phyloP scores from a whole-genome alignment of 192 early-diverging fungal genomes.

The Cetraspora pellucida region DNA sequence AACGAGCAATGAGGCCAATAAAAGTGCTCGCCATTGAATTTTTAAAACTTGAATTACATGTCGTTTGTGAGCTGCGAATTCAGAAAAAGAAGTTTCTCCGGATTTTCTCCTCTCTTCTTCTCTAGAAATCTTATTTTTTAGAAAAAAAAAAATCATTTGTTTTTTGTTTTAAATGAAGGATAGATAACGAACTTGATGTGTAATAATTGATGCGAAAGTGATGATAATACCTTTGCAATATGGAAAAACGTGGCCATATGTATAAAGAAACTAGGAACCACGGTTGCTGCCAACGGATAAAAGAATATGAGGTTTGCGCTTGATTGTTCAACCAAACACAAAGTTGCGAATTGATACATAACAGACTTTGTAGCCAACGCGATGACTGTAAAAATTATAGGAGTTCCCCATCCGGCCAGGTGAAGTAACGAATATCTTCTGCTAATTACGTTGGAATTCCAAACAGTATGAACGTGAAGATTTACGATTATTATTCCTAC shows the following conservation, averaged over 20 bases:
- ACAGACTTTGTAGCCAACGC: constrained; percentile 45
- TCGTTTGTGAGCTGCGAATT: constrained; percentile 42
- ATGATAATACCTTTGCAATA: constrained; percentile 44
- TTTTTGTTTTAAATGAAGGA: neutral
- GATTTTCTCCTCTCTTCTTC: neutral
- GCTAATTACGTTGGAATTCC: constrained; percentile 53
- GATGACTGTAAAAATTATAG: constrained; percentile 40
- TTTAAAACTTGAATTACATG: constrained; percentile 53
- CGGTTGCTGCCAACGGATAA: constrained; percentile 54
- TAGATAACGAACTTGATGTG: neutral
- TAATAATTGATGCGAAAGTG: neutral
- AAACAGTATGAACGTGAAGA: constrained; percentile 59
- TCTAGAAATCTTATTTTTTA: neutral
- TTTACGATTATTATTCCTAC: constrained; percentile 51
- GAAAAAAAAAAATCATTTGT: neutral
- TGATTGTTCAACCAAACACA: constrained; percentile 51
- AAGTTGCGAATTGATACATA: constrained; percentile 53
- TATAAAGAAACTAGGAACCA: constrained; percentile 52
- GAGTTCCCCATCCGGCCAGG: constrained; percentile 53
- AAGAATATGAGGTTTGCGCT: constrained; percentile 50
- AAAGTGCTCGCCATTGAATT: constrained; percentile 59
- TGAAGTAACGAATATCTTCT: constrained; percentile 48
- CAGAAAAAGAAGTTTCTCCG: constrained; percentile 25
- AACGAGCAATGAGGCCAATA: constrained; percentile 47
- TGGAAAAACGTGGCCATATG: constrained; percentile 57